Evolutionary conservation across 108 stramenopile species (phyloP).

Genomic region (Skeletonema marinoi): DNA sequence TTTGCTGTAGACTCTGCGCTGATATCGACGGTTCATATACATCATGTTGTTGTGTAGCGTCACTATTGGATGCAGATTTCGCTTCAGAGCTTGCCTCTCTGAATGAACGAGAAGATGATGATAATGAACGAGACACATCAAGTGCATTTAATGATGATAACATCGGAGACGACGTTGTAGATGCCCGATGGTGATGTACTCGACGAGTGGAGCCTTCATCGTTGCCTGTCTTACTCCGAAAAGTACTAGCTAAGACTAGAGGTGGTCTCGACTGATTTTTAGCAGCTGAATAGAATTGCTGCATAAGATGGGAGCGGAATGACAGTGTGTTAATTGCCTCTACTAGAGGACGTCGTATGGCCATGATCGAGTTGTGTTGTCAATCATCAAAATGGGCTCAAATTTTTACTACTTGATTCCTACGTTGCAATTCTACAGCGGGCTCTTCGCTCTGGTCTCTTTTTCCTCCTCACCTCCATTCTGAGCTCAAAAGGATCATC

Average conservation of each 20-base stretch:
- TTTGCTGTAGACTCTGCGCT: slow-evolving; percentile 25
- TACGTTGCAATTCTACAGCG: too few relatives aligned
- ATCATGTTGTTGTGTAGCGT: not conserved
- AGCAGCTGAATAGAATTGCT: slow-evolving; percentile 67
- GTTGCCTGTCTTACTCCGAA: slow-evolving; percentile 14
- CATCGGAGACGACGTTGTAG: slow-evolving; percentile 3
- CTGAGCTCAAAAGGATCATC: too few relatives aligned
- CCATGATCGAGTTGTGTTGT: too few relatives aligned
- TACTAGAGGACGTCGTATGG: too few relatives aligned
- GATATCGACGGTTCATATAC: not conserved
- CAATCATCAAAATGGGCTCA: too few relatives aligned
- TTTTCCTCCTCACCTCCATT: too few relatives aligned
- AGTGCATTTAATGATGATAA: not conserved
- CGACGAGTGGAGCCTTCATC: not conserved
- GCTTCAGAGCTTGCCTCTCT: not conserved
- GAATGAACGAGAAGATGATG: slow-evolving; percentile 2
- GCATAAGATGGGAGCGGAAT: slow-evolving; percentile 85
- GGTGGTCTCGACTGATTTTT: slow-evolving; percentile 61
- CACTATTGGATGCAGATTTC: slow-evolving; percentile 3
- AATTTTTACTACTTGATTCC: too few relatives aligned
- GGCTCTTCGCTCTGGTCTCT: too few relatives aligned
- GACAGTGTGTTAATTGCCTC: too few relatives aligned
- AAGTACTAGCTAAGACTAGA: slow-evolving; percentile 44
- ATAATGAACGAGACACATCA: not conserved
- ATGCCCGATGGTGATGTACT: not conserved